Base-by-base conservation (phyloP, 208 protist genomes). In the Trypanosoma rangeli region DNA sequence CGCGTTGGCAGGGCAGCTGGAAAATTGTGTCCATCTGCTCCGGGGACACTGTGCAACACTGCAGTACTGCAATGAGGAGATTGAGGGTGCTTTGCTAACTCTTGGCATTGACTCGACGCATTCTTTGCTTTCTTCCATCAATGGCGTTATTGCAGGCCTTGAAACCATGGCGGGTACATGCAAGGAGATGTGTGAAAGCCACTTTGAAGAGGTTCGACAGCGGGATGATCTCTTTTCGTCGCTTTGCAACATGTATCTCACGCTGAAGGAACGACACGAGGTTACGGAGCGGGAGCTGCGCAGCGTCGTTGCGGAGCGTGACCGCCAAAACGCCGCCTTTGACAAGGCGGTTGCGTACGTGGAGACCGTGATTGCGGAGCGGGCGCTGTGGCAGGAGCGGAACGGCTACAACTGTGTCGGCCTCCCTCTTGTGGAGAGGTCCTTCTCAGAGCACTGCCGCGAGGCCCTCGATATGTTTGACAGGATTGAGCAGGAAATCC, bases 81-180 rank as follows among this genome's bases (percentile, higher is more conserved):
- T 95, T 46, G 90, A 95, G 63, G 87, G 79, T 15, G 82, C 86
- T 0, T 85, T 95, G 39, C 64, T 93, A 29, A 77, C 79, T 37
- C 82, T 95, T 13, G 90, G 90, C 16, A 85, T 95, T n/a, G 58
- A 31, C 7, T 83, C 79, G 9, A 63, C 84, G 8, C 82, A 95
- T 73, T 53, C 33, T 5, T 76, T 95, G 5, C 62, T 92, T 44
- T 79, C 74, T 0, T 71, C 71, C 15, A 82, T 95, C 53, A 76
- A 37, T 35, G 63, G 68, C 26, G 82, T 87, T 20, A 64, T 79
- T 28, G 70, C 79, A 33, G 79, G 73, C 5, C 70, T 95, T 18
- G 76, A 89, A 12, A 42, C 26, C 33, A 64, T 83, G n/a, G 63
- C 74, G 24, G 64, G 53, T 35, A 49, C 64, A 54, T 93, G 81